Percentiles rank a stretch among this genome's conserved stretches.
Conservation (phyloP, 148 eudicot species). For the Vaccinium corymbosum region DNA sequence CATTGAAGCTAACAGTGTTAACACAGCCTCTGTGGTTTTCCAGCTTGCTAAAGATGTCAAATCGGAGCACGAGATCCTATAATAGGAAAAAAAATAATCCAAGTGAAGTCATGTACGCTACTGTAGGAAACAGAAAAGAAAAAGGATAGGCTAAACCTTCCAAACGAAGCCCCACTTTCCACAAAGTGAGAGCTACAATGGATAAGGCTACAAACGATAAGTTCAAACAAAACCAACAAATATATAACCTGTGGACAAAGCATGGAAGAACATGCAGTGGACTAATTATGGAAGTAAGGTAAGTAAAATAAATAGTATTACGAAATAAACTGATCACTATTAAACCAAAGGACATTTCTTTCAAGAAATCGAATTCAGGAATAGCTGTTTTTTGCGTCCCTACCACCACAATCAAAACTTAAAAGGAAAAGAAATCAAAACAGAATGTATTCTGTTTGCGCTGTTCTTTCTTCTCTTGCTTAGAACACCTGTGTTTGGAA, state of each 20-base stretch:
- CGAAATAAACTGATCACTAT: background rate
- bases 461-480: background rate
- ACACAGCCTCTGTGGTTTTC: slow-evolving; percentile 88
- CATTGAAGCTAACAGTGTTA: slow-evolving; percentile 86
- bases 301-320: background rate
- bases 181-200: slow-evolving; percentile 6
- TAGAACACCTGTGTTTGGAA: background rate
- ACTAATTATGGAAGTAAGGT: background rate
- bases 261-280: background rate
- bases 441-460: background rate
- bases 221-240: background rate
- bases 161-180: background rate
- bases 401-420: background rate
- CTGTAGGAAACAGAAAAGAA: background rate
- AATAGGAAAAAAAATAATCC: slow-evolving; percentile 3
- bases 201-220: background rate
- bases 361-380: background rate
- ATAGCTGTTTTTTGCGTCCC: background rate
- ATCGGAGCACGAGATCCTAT: slow-evolving; percentile 79
- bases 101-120: background rate
- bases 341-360: background rate
- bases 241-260: background rate
- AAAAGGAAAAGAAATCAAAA: background rate
- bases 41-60: slow-evolving; percentile 61
- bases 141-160: background rate